Base-by-base conservation (phyloP, 2,329 filamentous ascomycete genomes). In the Fusarium decemcellulare region DNA sequence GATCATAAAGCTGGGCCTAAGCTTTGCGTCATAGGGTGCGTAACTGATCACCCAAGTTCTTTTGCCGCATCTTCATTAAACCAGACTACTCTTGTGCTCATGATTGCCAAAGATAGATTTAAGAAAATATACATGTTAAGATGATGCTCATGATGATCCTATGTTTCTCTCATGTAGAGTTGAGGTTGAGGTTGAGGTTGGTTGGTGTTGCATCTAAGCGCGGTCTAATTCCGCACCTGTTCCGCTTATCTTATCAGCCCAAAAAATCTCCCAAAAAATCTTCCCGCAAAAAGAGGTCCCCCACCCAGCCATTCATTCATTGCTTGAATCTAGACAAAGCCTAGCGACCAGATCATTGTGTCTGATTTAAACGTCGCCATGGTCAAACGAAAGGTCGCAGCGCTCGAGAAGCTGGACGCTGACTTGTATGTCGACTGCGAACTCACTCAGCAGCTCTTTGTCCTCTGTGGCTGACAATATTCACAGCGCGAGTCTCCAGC, bases 381-480 rank as follows among this genome's bases (percentile, higher is more conserved):
- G 90, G 93, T 90, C 64, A 97, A 97, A 83, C 88, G 94, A 80
- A 97, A 96, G 84, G 88, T 97, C 63, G 93, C 93, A 59, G 95
- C 95, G 65, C 90, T 98, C 81, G 95, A 98, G 83, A 98, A 98
- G 87, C 90, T 97, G 73, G 95, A 98, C 78, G 95, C 94, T 36
- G 94, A 97, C 81, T 85, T 97, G 87, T 92, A 79, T 68, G 89
- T 78, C 16, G 12, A 40, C 27, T 5, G 6, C 3, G 12, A 8
- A 30, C 12, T 10, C 14, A 4, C 9, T 2, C 2, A 2, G 12
- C 10, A 5, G 29, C 15, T 47, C 18, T 12, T 72, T n/a, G 9
- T 10, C 23, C 15, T 8, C 30, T 44, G 44, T 67, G 62, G 43
- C 79, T 79, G 64, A 82, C 69, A 63, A 14, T 61, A 48, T 42